Percentiles rank a stretch among this genome's conserved stretches.
These are phyloP conservation scores for Alternaria hordeiaustralica DNA, from an alignment of 2,329 filamentous ascomycete species.

Conservation along the genomic window DNA sequence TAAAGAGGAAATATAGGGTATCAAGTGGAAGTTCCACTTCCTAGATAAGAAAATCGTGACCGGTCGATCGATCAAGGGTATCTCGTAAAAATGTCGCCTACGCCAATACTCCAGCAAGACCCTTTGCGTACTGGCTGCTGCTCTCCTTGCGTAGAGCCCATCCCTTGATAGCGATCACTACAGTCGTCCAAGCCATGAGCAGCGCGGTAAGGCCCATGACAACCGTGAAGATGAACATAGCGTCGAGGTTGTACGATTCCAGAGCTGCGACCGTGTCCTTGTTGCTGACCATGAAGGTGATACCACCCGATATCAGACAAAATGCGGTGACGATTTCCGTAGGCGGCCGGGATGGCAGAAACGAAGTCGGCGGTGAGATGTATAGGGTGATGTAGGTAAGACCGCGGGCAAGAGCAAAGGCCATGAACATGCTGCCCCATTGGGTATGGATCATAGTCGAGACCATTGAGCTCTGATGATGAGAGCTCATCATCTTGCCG, in stretches of 20 bases:
- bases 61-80: neutral
- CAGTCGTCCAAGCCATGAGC: conserved; percentile 82
- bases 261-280: conserved; percentile 79
- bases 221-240: conserved; percentile 93
- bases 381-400: conserved; percentile 83
- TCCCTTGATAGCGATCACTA: conserved; percentile 83
- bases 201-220: conserved; percentile 83
- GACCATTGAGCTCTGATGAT: conserved; percentile 82
- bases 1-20: conserved; percentile 19
- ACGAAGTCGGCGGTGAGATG: conserved; percentile 78
- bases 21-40: neutral
- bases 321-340: conserved; percentile 89
- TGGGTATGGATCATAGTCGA: conserved; percentile 93
- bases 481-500: conserved; percentile 93
- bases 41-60: neutral
- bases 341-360: conserved; percentile 82
- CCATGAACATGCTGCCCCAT: conserved; percentile 86
- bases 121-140: conserved; percentile 30
- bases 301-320: conserved; percentile 83
- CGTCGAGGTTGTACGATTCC: conserved; percentile 77
- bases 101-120: conserved; percentile 35
- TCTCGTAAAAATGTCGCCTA: conserved; percentile 5
- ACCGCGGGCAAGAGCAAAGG: conserved; percentile 77
- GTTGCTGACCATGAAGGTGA: conserved; percentile 91
- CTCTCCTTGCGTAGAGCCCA: conserved; percentile 67